Evolutionary conservation across 768 basidiomycete genomes (phyloP).

Genomic region (Coprinopsis strossmayeri): DNA sequence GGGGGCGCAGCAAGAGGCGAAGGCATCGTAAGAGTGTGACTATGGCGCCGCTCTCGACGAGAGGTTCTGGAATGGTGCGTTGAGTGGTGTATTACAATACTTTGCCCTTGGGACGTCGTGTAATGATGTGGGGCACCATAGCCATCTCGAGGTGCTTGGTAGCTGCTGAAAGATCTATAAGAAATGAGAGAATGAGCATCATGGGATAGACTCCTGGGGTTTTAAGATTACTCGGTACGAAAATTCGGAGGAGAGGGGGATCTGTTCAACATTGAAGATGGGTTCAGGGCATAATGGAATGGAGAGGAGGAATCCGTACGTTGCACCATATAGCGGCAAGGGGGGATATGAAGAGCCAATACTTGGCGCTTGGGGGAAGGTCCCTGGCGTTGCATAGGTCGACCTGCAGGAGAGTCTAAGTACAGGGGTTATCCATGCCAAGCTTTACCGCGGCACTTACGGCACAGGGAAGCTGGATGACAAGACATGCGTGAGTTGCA

Average conservation of each 20-base stretch:
- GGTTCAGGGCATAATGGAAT: neutral
- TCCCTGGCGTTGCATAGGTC: neutral
- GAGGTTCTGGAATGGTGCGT: slow-evolving; percentile 7
- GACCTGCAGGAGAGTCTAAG: neutral
- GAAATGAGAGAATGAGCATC: neutral
- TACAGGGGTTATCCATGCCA: no score
- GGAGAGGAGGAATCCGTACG: neutral
- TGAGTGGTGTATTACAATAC: slow-evolving; percentile 9
- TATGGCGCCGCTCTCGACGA: slow-evolving; percentile 7
- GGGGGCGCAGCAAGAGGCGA: neutral
- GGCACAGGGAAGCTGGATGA: slow-evolving; percentile 22
- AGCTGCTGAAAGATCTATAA: neutral
- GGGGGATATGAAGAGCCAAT: slow-evolving; percentile 7
- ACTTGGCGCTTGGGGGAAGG: slow-evolving; percentile 7
- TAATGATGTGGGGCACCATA: slow-evolving; percentile 1
- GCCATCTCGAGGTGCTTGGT: neutral
- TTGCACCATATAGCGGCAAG: neutral
- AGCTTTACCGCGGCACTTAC: no score
- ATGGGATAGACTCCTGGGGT: neutral
- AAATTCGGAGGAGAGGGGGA: neutral
- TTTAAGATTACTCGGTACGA: neutral
- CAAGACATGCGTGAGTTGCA: neutral
- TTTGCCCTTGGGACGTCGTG: neutral
- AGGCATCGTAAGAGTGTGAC: slow-evolving; percentile 2
- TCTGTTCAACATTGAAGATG: neutral